Conservation (phyloP, 495 filamentous ascomycete genomes). For the Aspergillus incahuasiensis region DNA sequence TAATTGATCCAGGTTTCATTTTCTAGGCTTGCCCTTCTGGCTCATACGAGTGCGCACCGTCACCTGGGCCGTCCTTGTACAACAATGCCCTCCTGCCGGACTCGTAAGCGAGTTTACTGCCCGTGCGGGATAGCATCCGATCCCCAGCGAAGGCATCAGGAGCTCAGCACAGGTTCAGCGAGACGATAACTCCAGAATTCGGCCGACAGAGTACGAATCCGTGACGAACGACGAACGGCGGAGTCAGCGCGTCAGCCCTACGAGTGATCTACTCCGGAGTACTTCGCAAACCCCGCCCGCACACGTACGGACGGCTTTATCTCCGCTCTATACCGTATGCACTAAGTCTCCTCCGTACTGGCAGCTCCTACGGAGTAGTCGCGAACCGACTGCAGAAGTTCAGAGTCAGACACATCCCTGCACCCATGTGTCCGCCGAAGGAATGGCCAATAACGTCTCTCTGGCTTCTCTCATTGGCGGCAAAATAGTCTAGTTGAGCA, state of each 20-base stretch:
- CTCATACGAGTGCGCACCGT: not conserved
- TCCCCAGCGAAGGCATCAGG: too few species aligned
- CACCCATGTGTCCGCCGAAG: conserved; percentile 11
- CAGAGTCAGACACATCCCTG: conserved; percentile 2
- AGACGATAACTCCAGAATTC: too few species aligned
- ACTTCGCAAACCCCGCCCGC: too few species aligned
- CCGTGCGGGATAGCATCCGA: not conserved
- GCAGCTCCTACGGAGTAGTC: too few species aligned
- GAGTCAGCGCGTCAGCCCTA: too few species aligned
- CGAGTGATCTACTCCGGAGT: too few species aligned
- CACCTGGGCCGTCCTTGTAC: not conserved
- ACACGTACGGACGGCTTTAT: not conserved
- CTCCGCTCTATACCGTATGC: not conserved
- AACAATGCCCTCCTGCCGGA: not conserved
- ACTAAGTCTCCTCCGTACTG: not conserved
- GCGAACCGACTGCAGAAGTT: too few species aligned
- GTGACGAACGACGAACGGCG: too few species aligned
- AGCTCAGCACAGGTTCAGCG: too few species aligned
- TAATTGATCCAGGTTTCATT: conserved; percentile 14
- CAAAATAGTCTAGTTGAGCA: not conserved
- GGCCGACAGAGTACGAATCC: too few species aligned
- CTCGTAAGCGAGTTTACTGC: not conserved
- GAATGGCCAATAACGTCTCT: not conserved
- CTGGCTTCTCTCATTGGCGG: not conserved
- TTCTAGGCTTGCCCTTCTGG: not conserved